Conservation (phyloP, 257 asterid species). For the Lycium barbarum region DNA sequence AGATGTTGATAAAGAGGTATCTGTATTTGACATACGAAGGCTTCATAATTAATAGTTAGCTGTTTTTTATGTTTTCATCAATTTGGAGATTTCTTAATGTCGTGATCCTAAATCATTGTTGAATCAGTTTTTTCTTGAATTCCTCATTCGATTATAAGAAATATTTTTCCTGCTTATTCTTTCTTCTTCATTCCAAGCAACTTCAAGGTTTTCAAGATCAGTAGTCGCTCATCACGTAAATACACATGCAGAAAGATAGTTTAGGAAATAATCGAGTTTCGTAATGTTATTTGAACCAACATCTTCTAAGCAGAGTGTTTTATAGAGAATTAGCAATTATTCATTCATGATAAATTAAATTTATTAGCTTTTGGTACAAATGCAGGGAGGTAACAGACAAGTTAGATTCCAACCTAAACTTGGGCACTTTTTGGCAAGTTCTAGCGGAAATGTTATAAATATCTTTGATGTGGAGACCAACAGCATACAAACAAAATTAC, state of each 20-base stretch:
- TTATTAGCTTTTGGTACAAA: conserved; percentile 23
- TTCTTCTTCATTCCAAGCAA: not conserved
- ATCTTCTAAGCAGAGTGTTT: not conserved
- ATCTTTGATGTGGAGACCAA: conserved; percentile 49
- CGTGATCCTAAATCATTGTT: no score
- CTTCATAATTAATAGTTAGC: no score
- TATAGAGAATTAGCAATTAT: not conserved
- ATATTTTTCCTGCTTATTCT: no score
- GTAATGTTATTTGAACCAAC: no score
- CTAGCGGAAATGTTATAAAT: conserved; percentile 46
- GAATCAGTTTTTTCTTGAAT: no score
- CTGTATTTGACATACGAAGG: no score
- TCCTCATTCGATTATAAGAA: no score
- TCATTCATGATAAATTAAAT: not conserved
- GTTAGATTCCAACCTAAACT: conserved; percentile 52
- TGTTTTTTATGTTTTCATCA: no score
- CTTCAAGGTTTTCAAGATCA: not conserved
- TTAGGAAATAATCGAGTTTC: no score
- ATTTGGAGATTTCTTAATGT: no score
- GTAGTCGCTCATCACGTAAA: not conserved
- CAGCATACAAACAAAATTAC: conserved; percentile 29
- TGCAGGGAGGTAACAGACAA: conserved; percentile 51
- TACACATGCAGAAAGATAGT: no score
- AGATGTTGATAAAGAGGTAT: not conserved
- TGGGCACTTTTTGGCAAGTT: conserved; percentile 49